Evolutionary conservation across 2,329 filamentous ascomycete species (phyloP), one percentile per base, ranked within the genome.

Genomic region (Cladosporium oxysporum): DNA sequence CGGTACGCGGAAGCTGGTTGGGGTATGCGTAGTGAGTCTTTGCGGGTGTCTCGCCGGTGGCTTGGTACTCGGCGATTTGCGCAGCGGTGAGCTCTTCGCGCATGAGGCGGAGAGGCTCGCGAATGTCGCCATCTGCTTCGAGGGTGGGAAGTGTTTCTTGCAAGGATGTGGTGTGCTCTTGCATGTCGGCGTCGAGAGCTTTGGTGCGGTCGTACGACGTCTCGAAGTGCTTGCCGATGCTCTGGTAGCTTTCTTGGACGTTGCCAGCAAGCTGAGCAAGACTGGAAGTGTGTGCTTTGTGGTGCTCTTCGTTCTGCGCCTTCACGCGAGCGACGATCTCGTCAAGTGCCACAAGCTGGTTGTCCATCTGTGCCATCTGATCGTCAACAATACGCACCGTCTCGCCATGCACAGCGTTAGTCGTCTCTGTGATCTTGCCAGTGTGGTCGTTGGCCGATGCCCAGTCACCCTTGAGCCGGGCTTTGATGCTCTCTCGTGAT

Each of bases 271-370:
- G 83, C 11, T 79, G 79, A 37, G 85, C 79, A n/a, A 97, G 81
- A 1, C 88, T 90, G n/a, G 83, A 77, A 1, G 84, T 78, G 69
- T 96, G 91, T 29, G 85, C 84, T 29, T 88, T 83, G 76, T 95
- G 90, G 74, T 96, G 92, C 21, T 83, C 83, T 33, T 90, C 87
- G 76, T 97, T 98, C 73, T 96, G 90, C 1, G 86, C 87, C 67
- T 90, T 88, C 59, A 96, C 93, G 35, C 91, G 88, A 35, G 89
- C 85, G 47, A 98, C 92, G 72, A 97, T 97, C 70, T 94, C 91
- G 73, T 98, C 94, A 8, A 99, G 85, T 1, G 92, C 91, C 65
- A 89, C 87, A 86, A 99, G 93, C 78, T 98, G 92, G n/a, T 84
- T 85, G 67, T 91, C 90, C 75, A 99, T 90, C 71, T 96, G 91